A percentile compares a stretch with the other conserved stretches of the same genome.
These are phyloP conservation scores for Leptomonas pyrrhocoris DNA, from an alignment of 208 protist species.

Conservation along the genomic window DNA sequence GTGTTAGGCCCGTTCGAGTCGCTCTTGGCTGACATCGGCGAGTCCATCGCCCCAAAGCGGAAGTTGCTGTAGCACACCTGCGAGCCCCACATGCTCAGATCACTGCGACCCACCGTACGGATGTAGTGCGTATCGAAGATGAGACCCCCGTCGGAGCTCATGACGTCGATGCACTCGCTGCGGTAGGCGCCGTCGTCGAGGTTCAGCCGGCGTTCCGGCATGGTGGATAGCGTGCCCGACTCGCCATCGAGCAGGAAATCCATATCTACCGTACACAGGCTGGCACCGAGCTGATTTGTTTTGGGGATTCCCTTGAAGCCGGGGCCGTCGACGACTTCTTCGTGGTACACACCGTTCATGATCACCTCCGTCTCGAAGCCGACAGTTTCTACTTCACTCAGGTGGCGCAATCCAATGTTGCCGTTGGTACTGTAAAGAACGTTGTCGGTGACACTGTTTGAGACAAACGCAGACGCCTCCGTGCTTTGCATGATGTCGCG, in stretches of 20 bases:
- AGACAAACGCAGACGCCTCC: slow-evolving; percentile 79
- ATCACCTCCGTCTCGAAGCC: slow-evolving; percentile 73
- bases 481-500: slow-evolving; percentile 82
- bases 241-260: slow-evolving; percentile 84
- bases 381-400: slow-evolving; percentile 78
- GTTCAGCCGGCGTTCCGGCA: slow-evolving; percentile 62
- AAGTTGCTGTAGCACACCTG: slow-evolving; percentile 80
- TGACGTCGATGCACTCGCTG: slow-evolving; percentile 71
- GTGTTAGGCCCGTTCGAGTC: slow-evolving; percentile 18
- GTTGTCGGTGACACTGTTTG: slow-evolving; percentile 75
- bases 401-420: slow-evolving; percentile 76
- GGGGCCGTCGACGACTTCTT: slow-evolving; percentile 15
- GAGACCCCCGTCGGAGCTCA: slow-evolving; percentile 79
- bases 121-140: slow-evolving; percentile 82
- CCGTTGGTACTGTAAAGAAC: slow-evolving; percentile 91
- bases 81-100: slow-evolving; percentile 73
- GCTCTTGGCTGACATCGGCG: slow-evolving; percentile 13
- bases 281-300: slow-evolving; percentile 66
- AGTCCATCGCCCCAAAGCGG: slow-evolving; percentile 26
- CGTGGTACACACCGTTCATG: slow-evolving; percentile 84
- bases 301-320: slow-evolving; percentile 23
- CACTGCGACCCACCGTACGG: slow-evolving; percentile 59
- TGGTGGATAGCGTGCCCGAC: slow-evolving; percentile 71
- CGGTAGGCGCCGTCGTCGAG: slow-evolving; percentile 76
- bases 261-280: slow-evolving; percentile 67